Conservation (phyloP, 176 grass and related monocot species). For the Olyra latifolia region DNA sequence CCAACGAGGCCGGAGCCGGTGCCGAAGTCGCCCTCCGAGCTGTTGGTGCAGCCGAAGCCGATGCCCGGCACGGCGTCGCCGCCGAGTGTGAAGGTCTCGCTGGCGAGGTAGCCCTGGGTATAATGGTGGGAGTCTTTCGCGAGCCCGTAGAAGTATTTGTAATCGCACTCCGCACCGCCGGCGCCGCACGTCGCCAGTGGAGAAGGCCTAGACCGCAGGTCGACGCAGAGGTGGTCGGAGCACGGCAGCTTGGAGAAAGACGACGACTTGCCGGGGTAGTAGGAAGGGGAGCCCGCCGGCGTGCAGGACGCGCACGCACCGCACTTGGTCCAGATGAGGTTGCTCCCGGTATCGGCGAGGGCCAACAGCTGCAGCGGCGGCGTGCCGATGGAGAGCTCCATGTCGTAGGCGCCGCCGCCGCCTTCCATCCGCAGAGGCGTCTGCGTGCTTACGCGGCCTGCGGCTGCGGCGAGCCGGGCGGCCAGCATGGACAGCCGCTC, state of each 20-base stretch:
- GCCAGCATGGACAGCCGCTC: neutral
- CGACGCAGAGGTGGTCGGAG: neutral
- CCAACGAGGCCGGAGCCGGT: neutral
- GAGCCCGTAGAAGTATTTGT: neutral
- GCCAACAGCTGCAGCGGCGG: neutral
- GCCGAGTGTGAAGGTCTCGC: neutral
- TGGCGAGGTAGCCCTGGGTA: neutral
- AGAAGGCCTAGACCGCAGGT: neutral
- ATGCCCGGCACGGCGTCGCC: neutral
- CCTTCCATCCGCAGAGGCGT: neutral
- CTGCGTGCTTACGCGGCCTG: neutral
- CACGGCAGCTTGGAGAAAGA: conserved; percentile 19
- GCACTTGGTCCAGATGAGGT: conserved; percentile 21
- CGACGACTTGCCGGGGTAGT: neutral
- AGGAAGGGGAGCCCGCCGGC: neutral
- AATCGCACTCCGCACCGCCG: neutral
- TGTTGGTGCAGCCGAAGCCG: neutral
- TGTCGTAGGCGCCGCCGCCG: neutral
- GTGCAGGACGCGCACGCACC: neutral
- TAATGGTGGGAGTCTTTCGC: accelerated
- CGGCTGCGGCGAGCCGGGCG: neutral
- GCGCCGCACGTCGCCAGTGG: neutral
- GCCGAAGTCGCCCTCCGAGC: neutral
- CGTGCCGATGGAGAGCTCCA: conserved; percentile 11
- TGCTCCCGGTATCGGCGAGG: conserved; percentile 11